Base-by-base conservation (phyloP, 495 filamentous ascomycete species). In the Melanomma pulvis-pyrius region DNA sequence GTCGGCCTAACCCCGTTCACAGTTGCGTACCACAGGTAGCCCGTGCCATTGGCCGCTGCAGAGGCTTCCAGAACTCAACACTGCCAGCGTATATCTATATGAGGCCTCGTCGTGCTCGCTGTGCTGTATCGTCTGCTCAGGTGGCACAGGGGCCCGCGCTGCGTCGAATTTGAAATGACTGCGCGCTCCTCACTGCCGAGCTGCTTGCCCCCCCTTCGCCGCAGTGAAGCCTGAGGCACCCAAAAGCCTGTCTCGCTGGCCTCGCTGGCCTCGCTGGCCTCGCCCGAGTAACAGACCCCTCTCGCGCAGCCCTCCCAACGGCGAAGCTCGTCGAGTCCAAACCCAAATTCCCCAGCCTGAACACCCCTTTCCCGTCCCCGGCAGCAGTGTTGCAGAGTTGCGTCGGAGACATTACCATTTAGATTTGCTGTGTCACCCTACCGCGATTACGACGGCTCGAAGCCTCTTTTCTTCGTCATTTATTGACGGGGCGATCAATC, bases 361-460 rank as follows among this genome's bases (percentile, higher is more conserved):
- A 34, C 21, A 19, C 11, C 59, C 19, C 3, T 41, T n/a, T 41
- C 36, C 32, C 29, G 60, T 17, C 34, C 19, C 46, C 26, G 29
- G 24, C 44, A 26, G 1, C 15, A 34, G 24, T 22, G 29, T 19
- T 32, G 19, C 54, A 7, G 54, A 19, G 34, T 15, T 44, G 39
- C 39, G n/a, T 6, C 39, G n/a, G 30, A 4, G 30, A 34, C 30
- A 34, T 34, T 34, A n/a, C n/a, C n/a, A 34, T 34, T 34, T 59
- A 36, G 46, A 53, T 34, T 68, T 63, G 61, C 54, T 39, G 67
- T 69, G 60, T 69, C 55, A 60, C 67, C 8, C 47, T 50, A 6
- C 11, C 5, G 39, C 25, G 1, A 5, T 28, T 51, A 46, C 44
- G 54, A 28, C 53, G 54, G 44, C 52, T 24, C 15, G 25, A 60